phyloP scores from a whole-genome alignment of 306 rosid species.

The Argentina anserina region DNA sequence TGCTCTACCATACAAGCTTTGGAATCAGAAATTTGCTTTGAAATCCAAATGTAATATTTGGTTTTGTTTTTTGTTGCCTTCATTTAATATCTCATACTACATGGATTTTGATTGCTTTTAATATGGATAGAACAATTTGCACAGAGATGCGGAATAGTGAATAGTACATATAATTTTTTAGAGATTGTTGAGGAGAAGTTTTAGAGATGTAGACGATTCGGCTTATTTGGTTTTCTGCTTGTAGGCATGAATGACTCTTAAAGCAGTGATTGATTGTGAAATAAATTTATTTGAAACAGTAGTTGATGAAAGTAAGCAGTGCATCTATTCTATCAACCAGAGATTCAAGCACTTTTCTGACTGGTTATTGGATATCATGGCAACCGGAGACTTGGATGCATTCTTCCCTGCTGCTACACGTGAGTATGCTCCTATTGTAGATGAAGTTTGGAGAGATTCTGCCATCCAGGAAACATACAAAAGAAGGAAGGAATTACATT shows the following conservation, averaged over 20 bases:
- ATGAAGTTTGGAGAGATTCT: slow-evolving; percentile 81
- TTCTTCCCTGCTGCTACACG: slow-evolving; percentile 96
- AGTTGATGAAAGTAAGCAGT: slow-evolving; percentile 47
- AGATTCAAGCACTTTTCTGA: slow-evolving; percentile 83
- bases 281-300: slow-evolving; percentile 39
- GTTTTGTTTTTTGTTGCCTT: background rate
- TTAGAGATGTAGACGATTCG: background rate
- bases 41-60: background rate
- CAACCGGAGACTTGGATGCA: slow-evolving; percentile 84
- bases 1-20: background rate
- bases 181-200: background rate
- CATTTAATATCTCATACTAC: background rate
- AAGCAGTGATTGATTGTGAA: slow-evolving; percentile 27
- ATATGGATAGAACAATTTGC: background rate
- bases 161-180: background rate
- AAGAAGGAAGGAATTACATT: slow-evolving; percentile 75
- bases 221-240: slow-evolving; percentile 23
- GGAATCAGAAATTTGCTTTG: background rate
- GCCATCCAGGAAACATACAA: slow-evolving; percentile 87
- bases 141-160: background rate
- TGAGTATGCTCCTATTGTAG: slow-evolving; percentile 88
- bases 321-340: slow-evolving; percentile 68
- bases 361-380: slow-evolving; percentile 88
- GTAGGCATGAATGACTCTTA: slow-evolving; percentile 19
- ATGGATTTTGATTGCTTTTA: background rate